Base-by-base conservation (phyloP, 805 yeast genomes). In the Komagataella pastoris region DNA sequence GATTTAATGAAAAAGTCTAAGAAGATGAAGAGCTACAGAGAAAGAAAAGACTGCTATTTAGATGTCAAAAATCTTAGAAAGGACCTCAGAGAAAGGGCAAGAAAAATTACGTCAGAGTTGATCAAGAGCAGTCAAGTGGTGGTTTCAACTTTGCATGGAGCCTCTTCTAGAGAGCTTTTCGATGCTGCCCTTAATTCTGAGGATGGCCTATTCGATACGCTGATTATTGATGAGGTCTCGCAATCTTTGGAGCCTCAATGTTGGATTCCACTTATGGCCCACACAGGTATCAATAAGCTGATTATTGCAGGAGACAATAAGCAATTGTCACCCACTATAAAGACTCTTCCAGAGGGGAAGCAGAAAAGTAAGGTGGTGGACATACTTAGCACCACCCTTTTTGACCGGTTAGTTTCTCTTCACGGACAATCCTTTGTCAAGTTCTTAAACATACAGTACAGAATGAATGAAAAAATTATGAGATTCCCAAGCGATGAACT, bases 241-340 rank as follows among this genome's bases (percentile, higher is more conserved):
- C 99, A 91, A 64, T 76, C 97, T 8, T 67, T 91, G 51, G 97
- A 91, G 60, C 96, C 97, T 1, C 96, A 91, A 57, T 89, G 97
- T 60, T 90, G 97, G 97, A 89, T 91, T 21, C 97, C 99, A 0
- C 54, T 93, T 6, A 72, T 88, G 3, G 75, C 77, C 44, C 91
- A 86, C 59, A 66, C 74, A 12, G 74, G 79, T 19, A 64, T 79
- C 46, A 72, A 73, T 43, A 74, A 81, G 51, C 64, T 91, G 21
- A 77, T 91, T 1, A 74, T 91, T 21, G 97, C 98, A 0, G 99
- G 99, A 50, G 99, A 91, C 62, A 85, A 90, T 60, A 80, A 80
- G 67, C 99, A 91, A 65, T 70, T 91, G 36, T 91, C 98, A 0
- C 97, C 99, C 2, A 88, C 96, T 0, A 76, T 91, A 14, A 89